phyloP scores from a whole-genome alignment of 164 flowering plant genomes.

The Liriodendron chinense region DNA sequence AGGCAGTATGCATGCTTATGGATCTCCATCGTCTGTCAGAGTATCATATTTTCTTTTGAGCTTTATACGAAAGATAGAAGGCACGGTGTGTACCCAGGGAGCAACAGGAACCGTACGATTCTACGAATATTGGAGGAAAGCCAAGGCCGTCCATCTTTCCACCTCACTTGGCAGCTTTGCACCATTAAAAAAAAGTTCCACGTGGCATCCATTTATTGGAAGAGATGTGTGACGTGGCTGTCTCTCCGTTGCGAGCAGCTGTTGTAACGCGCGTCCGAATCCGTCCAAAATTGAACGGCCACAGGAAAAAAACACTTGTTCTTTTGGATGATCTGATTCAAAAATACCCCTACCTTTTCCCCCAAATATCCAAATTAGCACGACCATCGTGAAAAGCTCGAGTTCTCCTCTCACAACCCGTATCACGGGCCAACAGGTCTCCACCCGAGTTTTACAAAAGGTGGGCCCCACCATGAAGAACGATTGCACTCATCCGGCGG shows the following conservation, averaged over 20 bases:
- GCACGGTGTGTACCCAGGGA: background rate
- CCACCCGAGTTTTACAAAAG: background rate
- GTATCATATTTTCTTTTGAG: too few relatives aligned
- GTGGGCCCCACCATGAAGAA: too few relatives aligned
- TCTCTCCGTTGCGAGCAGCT: background rate
- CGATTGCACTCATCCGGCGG: too few relatives aligned
- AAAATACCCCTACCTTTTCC: background rate
- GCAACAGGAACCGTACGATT: background rate
- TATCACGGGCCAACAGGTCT: background rate
- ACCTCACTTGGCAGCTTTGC: background rate
- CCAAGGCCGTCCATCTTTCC: background rate
- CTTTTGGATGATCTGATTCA: background rate
- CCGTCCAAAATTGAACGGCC: background rate
- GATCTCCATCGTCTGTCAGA: too few relatives aligned
- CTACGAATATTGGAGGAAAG: background rate
- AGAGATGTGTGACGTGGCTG: background rate
- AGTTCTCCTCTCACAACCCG: too few relatives aligned
- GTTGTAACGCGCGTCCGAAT: background rate
- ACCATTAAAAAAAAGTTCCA: background rate
- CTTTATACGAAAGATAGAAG: too few relatives aligned
- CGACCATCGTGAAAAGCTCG: background rate
- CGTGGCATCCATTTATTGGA: background rate
- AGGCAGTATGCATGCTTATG: too few relatives aligned
- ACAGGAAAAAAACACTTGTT: background rate
- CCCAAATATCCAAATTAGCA: background rate